phyloP scores from a whole-genome alignment of 805 yeast genomes.

The Teunomyces tritomae region DNA sequence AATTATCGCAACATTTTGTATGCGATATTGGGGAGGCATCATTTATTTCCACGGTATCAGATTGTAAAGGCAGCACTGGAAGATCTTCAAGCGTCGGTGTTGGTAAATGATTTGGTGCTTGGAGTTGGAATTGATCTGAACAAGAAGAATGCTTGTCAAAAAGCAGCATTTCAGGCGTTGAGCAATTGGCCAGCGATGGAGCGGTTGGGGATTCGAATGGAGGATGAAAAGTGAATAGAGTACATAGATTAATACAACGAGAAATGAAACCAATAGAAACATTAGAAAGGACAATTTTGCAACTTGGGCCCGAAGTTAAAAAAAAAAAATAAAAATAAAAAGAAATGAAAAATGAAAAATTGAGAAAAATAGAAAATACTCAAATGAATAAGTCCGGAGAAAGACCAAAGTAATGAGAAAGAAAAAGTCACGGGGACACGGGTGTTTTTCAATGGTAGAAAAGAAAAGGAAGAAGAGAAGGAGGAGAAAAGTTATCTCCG shows the following conservation, averaged over 20 bases:
- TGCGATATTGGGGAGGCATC: conserved; percentile 20
- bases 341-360: no score
- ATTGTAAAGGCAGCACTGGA: conserved; percentile 13
- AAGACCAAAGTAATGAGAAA: no score
- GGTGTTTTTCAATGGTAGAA: no score
- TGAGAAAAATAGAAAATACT: no score
- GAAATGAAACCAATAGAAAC: no score
- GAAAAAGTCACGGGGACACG: no score
- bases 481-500: no score
- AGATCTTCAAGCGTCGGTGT: conserved; percentile 23
- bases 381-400: no score
- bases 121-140: conserved; percentile 31
- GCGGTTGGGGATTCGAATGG: conserved; percentile 6
- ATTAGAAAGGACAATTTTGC: no score
- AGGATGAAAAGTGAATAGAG: not conserved
- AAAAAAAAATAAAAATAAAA: no score
- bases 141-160: conserved; percentile 38
- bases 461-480: no score
- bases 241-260: not conserved
- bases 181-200: conserved; percentile 12
- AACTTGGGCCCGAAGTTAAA: no score
- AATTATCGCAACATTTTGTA: conserved; percentile 31
- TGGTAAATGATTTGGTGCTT: conserved; percentile 28
- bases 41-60: conserved; percentile 31
- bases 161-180: conserved; percentile 36